These are phyloP conservation scores for Acanthochlamys bracteata DNA, from an alignment of 106 monocot genomes.

Conservation along the genomic window DNA sequence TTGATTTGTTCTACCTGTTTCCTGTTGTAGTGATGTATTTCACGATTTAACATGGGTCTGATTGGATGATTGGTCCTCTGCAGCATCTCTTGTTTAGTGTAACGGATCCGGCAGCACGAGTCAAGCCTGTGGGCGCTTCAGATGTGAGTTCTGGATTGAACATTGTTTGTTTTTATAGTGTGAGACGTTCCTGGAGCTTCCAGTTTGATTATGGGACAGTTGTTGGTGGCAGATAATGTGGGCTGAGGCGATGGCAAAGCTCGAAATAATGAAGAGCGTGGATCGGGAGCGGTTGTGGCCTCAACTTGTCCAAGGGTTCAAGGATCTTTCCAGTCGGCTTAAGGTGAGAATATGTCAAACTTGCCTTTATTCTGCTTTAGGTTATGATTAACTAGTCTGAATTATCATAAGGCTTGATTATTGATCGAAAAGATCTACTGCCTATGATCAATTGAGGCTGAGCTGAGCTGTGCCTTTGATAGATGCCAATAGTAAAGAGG, in stretches of 20 bases:
- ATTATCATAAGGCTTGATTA: no score
- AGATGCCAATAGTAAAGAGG: no score
- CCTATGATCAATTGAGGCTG: no score
- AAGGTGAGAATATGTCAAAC: conserved; percentile 32
- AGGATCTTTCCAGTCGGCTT: conserved; percentile 72
- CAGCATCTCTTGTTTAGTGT: conserved; percentile 93
- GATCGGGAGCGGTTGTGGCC: conserved; percentile 96
- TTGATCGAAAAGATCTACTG: no score
- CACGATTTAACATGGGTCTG: no score
- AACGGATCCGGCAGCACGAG: conserved; percentile 66
- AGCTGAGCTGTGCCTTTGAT: no score
- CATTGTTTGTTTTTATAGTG: no score
- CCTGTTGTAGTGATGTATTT: no score
- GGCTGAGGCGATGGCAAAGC: conserved; percentile 92
- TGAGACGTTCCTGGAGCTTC: neutral
- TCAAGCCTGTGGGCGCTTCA: conserved; percentile 82
- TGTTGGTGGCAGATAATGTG: conserved; percentile 74
- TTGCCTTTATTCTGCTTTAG: neutral
- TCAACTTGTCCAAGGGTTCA: conserved; percentile 91
- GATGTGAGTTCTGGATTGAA: conserved; percentile 47
- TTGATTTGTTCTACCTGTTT: no score
- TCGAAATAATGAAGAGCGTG: conserved; percentile 77
- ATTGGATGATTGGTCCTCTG: neutral
- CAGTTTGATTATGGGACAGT: conserved; percentile 1
- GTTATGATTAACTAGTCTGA: no score